Evolutionary conservation across 2,329 filamentous ascomycete species (phyloP), one percentile per base, ranked within the genome.

Genomic region (Penicillium vulpinum): DNA sequence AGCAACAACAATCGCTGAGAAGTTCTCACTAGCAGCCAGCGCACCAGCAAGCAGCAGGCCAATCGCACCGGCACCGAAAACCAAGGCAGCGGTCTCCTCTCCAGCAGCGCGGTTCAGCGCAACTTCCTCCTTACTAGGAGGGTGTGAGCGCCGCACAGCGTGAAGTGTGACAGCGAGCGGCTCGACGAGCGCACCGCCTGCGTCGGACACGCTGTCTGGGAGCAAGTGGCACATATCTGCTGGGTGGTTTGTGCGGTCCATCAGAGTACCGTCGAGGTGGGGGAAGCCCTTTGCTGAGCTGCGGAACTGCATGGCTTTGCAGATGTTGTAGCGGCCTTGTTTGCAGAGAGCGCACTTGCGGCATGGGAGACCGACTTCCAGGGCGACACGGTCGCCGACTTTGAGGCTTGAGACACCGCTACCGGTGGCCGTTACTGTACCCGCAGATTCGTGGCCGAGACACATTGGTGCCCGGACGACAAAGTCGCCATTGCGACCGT

Each of bases 311-410:
- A 87, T 80, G 9, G 75, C 75, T 24, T 80, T 80, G 75, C 85
- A 87, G 61, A 87, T 84, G 63, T 87, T 87, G 69, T 87, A 87
- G 49, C 84, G 73, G 50, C 82, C 83, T 54, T 80, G 77, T 41
- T 75, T 73, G 67, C 85, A 87, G 50, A 82, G 74, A 22, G 77
- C 72, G 67, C 85, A 87, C 39, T 72, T 68, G 38, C 89, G 86
- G 78, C 93, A 97, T 0, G 92, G 91, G 51, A 90, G 84, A 49
- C 93, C 93, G 15, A 95, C 93, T 81, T 97, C 93, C 40, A 97
- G 80, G n/a, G 93, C 92, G 21, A 97, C 88, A 66, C 90, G 87
- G 77, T 97, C 92, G 56, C 92, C 92, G 11, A 82, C 71, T 64
- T 84, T 78, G 61, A 96, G 84, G 31, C 75, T 77, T 38, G 62